Base-by-base conservation (phyloP, 305 asterid species). In the Solanum hybrid region DNA sequence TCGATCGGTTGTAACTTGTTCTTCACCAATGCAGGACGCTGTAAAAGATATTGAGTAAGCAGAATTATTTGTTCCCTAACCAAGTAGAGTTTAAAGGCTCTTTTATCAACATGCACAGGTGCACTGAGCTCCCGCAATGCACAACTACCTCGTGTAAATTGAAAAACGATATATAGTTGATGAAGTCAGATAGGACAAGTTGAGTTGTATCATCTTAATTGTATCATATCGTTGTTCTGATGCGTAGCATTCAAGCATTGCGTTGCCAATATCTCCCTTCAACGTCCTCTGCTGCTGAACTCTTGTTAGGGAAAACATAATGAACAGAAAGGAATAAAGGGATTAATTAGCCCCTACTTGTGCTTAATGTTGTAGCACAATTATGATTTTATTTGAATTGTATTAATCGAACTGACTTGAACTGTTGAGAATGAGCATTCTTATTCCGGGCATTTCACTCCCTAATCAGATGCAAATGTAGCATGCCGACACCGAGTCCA, bases 31-130 rank as follows among this genome's bases (percentile, higher is more conserved):
- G 95, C 96, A 96, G 98, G 99, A 97, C 87, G 99, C 99, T 36
- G 88, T 95, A 89, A 96, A 95, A 90, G 99, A 97, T 88, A 95
- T 95, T 2, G 99, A 95, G 91, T 94, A 91, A 90, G 91, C 92
- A 69, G 56, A 66, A 78, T 11, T 45, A 77, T 19, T 31, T 40
- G 22, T 76, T 3, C 72, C 86, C 37, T 17, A 19, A 84, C 38
- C 38, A 31, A 10, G 71, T 84, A 45, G 40, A 84, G 27, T 51
- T 29, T 29, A 84, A 6, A 29, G 0, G 40, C 73, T 45, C 19
- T 29, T 15, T 78, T 84, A 17, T 45, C 40, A 45, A 10, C 87
- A 45, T 14, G 38, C 40, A 17, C 40, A 45, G 40, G 80, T 31
- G 40, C 40, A 31, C 80, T 27, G 29, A 27, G 29, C 29, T 27